These are phyloP conservation scores for Dianthus caryophyllus DNA, from an alignment of 148 eudicot genomes.

Conservation along the genomic window DNA sequence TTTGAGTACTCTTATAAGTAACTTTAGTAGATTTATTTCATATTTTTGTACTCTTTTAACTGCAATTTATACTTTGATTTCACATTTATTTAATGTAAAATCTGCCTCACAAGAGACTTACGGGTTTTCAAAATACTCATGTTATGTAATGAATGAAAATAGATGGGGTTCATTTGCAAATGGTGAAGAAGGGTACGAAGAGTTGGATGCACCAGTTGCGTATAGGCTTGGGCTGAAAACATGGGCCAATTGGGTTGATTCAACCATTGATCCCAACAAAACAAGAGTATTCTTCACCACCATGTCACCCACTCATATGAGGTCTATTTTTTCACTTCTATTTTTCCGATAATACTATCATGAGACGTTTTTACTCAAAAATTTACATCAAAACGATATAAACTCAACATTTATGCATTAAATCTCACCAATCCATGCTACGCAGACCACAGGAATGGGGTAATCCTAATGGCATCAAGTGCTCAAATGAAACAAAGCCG, in stretches of 20 bases:
- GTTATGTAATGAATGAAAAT: background rate
- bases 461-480: constrained; percentile 47
- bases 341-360: no score
- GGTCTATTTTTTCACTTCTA: constrained; percentile 41
- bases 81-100: no score
- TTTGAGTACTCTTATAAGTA: no score
- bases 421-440: background rate
- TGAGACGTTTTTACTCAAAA: no score
- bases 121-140: background rate
- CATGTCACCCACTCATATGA: constrained; percentile 90
- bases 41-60: no score
- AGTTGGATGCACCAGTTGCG: constrained; percentile 58
- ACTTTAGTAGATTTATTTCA: no score
- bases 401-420: background rate
- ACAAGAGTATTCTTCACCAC: constrained; percentile 88
- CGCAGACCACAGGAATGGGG: constrained; percentile 47
- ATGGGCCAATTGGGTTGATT: constrained; percentile 99
- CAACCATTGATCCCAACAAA: constrained; percentile 56
- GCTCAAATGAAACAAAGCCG: constrained; percentile 84
- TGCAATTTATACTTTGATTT: no score
- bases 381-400: background rate
- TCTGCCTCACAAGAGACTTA: no score
- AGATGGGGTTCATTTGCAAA: constrained; percentile 97
- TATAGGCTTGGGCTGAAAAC: constrained; percentile 76
- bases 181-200: constrained; percentile 80